phyloP scores from a whole-genome alignment of 75 land plant genomes.

The Azolla pinnata region DNA sequence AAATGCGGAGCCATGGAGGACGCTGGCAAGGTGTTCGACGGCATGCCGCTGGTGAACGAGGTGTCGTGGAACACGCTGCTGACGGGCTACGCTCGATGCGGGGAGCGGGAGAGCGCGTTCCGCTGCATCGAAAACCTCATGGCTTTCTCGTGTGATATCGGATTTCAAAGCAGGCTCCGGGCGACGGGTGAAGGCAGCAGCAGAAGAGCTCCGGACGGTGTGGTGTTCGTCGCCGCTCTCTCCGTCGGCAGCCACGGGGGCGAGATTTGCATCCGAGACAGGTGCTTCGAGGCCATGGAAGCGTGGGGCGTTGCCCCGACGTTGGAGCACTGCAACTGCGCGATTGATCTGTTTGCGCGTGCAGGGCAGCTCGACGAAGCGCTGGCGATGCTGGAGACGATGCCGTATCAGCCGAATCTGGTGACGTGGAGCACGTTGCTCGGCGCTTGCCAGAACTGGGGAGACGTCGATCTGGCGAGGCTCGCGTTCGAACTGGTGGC shows the following conservation, averaged over 20 bases:
- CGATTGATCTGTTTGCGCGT: slow-evolving; percentile 29
- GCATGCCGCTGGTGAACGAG: no score
- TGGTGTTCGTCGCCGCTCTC: slow-evolving; percentile 28
- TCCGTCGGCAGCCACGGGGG: slow-evolving; percentile 45
- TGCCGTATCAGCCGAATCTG: slow-evolving; percentile 28
- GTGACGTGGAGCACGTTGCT: slow-evolving; percentile 32
- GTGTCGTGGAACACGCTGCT: no score
- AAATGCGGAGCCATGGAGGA: no score
- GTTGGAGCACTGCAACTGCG: slow-evolving; percentile 21
- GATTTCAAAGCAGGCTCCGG: no score
- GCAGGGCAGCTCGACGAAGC: slow-evolving; percentile 30
- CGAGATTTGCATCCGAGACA: slow-evolving; percentile 19
- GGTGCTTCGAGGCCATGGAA: neutral
- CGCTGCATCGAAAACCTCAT: no score
- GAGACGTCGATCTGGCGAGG: slow-evolving; percentile 16
- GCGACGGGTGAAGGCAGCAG: no score
- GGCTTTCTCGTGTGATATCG: no score
- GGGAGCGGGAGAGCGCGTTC: no score
- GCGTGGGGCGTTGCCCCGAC: neutral
- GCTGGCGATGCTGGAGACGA: neutral
- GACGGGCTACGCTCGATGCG: no score
- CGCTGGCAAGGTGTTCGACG: no score
- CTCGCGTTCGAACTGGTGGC: slow-evolving; percentile 16
- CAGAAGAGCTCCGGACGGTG: slow-evolving; percentile 26
- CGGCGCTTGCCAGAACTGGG: slow-evolving; percentile 20